Conservation (phyloP, 257 asterid species). For the Euphrasia confusa region DNA sequence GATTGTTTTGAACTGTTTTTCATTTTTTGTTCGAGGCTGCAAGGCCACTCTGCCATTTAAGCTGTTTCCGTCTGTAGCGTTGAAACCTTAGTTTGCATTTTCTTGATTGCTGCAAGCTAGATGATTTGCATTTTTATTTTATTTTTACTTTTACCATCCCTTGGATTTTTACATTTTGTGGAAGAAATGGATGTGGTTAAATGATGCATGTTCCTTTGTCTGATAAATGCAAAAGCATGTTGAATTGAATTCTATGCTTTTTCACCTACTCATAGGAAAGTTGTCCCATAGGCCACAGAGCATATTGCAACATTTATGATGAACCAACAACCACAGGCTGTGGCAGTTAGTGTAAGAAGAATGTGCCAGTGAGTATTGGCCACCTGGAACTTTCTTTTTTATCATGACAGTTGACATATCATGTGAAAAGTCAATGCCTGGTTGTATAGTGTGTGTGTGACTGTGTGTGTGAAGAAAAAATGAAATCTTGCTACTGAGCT, state of each 20-base stretch:
- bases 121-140: not conserved
- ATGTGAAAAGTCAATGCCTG: not conserved
- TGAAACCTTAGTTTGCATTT: not conserved
- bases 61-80: conserved; percentile 3
- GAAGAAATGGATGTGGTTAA: too few relatives aligned
- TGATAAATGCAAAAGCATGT: conserved; percentile 15
- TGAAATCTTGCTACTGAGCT: not conserved
- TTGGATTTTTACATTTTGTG: not conserved
- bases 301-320: conserved; percentile 27
- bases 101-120: conserved; percentile 8
- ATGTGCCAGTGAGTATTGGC: conserved; percentile 23
- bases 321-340: conserved; percentile 29
- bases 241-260: conserved; percentile 12
- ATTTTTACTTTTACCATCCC: not conserved
- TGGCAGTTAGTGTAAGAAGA: conserved; percentile 21
- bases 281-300: conserved; percentile 3
- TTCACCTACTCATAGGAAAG: conserved; percentile 22
- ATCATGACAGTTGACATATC: not conserved
- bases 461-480: not conserved
- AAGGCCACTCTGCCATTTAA: conserved; percentile 40
- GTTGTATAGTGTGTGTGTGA: not conserved
- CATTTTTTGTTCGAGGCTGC: conserved; percentile 6
- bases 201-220: not conserved
- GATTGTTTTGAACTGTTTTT: not conserved
- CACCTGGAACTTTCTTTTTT: conserved; percentile 20